phyloP scores from a whole-genome alignment of 202 grass and related monocot genomes.

The Carex arenaria region DNA sequence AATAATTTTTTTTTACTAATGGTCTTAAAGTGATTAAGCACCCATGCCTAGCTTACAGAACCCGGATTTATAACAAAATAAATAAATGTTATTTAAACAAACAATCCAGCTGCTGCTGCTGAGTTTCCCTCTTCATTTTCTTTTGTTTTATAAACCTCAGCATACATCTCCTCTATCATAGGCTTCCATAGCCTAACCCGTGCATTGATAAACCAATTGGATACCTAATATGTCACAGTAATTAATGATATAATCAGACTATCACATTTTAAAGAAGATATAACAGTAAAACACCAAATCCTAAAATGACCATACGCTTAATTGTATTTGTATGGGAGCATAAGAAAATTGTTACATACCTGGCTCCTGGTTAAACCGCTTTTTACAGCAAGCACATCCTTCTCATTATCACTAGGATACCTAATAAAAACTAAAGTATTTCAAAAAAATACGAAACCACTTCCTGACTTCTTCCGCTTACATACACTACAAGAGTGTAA shows the following conservation, averaged over 20 bases:
- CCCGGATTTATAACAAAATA: background rate
- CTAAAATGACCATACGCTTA: background rate
- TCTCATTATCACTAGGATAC: conserved; percentile 80
- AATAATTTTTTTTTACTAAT: background rate
- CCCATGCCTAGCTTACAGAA: background rate
- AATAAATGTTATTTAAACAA: conserved; percentile 21
- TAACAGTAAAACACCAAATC: background rate
- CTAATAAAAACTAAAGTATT: conserved; percentile 27
- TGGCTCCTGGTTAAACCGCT: conserved; percentile 70
- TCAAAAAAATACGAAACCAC: background rate
- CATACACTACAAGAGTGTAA: background rate
- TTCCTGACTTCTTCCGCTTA: background rate
- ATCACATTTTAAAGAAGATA: background rate
- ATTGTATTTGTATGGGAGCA: background rate
- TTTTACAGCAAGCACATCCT: conserved; percentile 73
- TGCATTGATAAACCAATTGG: conserved; percentile 97
- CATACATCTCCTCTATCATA: conserved; percentile 89
- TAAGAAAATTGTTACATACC: conserved; percentile 24
- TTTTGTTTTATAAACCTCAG: conserved; percentile 44
- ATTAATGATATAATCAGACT: background rate
- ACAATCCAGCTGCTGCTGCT: conserved; percentile 3
- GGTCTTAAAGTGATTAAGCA: background rate
- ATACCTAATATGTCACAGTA: conserved; percentile 39
- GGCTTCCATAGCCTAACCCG: conserved; percentile 89
- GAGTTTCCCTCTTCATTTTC: conserved; percentile 16